Conservation (phyloP, 768 basidiomycete species). For the Macrolepiota dolichaula region DNA sequence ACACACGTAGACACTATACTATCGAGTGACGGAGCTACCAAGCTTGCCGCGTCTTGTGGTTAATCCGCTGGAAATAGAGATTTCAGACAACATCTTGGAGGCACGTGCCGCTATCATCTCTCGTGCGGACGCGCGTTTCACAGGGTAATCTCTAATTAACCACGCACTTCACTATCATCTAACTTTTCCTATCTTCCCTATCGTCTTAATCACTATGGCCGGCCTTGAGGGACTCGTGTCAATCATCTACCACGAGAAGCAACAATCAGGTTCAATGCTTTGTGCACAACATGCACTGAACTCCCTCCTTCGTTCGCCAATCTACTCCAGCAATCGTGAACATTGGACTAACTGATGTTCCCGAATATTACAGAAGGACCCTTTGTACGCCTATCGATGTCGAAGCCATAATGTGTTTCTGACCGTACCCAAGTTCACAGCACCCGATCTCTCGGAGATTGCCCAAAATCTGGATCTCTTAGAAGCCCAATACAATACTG, state of each 20-base stretch:
- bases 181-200: background rate
- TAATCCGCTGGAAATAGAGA: too few relatives aligned
- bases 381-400: slow-evolving; percentile 30
- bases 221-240: slow-evolving; percentile 50
- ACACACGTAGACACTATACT: too few relatives aligned
- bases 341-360: slow-evolving; percentile 2
- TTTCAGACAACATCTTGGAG: background rate
- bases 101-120: background rate
- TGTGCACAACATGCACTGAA: slow-evolving; percentile 89
- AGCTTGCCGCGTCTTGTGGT: too few relatives aligned
- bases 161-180: background rate
- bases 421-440: slow-evolving; percentile 53
- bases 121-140: background rate
- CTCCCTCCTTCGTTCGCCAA: slow-evolving; percentile 65
- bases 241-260: slow-evolving; percentile 75
- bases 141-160: background rate
- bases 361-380: slow-evolving; percentile 32
- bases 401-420: background rate
- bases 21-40: too few relatives aligned
- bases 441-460: slow-evolving; percentile 75
- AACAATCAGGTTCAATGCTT: slow-evolving; percentile 76
- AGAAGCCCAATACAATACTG: slow-evolving; percentile 49
- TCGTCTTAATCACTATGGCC: slow-evolving; percentile 40
- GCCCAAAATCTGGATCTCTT: slow-evolving; percentile 65
- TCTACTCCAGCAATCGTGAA: slow-evolving; percentile 3